Evolutionary conservation across 2,329 filamentous ascomycete species (phyloP).

Genomic region (Apiospora malaysiana): DNA sequence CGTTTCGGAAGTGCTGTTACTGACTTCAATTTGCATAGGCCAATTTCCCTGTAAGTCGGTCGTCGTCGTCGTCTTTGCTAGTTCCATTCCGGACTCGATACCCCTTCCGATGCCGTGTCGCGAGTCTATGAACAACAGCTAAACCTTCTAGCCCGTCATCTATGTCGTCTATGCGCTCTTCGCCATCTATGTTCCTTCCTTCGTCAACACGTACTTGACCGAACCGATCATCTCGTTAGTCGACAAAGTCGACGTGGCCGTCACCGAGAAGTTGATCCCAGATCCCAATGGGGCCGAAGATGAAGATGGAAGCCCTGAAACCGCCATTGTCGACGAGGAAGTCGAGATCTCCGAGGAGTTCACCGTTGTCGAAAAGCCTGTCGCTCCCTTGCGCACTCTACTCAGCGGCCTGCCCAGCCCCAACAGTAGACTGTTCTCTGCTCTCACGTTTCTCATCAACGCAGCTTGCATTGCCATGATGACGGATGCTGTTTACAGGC

Average conservation of each 20-base stretch:
- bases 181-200: slow-evolving; percentile 69
- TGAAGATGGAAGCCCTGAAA: slow-evolving; percentile 44
- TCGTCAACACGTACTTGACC: slow-evolving; percentile 62
- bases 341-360: slow-evolving; percentile 70
- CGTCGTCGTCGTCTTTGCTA: neutral
- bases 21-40: slow-evolving; percentile 29
- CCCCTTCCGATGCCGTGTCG: neutral
- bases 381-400: slow-evolving; percentile 67
- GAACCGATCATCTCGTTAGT: slow-evolving; percentile 64
- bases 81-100: neutral
- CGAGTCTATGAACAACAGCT: slow-evolving; percentile 27
- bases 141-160: slow-evolving; percentile 32
- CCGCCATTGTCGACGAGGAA: slow-evolving; percentile 47
- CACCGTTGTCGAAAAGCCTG: slow-evolving; percentile 60
- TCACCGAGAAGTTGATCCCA: slow-evolving; percentile 51
- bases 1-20: neutral
- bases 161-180: slow-evolving; percentile 64
- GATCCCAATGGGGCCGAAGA: slow-evolving; percentile 50
- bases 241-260: slow-evolving; percentile 62
- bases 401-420: slow-evolving; percentile 78
- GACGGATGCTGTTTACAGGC: slow-evolving; percentile 79
- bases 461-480: slow-evolving; percentile 70
- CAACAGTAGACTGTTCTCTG: slow-evolving; percentile 68
- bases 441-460: slow-evolving; percentile 76
- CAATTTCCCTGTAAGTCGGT: slow-evolving; percentile 35